These are phyloP conservation scores for Castanopsis chinensis DNA, from an alignment of 306 rosid species.

Conservation along the genomic window DNA sequence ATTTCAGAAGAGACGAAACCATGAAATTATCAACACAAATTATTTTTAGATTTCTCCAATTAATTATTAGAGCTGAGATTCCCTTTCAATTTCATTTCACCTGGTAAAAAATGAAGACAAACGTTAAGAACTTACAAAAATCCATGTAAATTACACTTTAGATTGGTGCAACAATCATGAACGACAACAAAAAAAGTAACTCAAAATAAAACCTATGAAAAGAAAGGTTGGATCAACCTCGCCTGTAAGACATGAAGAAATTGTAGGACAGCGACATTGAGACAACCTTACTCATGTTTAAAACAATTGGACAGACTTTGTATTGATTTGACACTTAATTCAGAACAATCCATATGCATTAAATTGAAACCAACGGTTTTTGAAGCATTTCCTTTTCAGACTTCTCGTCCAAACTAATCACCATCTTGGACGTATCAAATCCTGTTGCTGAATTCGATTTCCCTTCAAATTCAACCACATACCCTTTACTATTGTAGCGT, in stretches of 20 bases:
- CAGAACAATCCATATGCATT: background rate
- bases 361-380: slow-evolving; percentile 42
- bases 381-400: slow-evolving; percentile 38
- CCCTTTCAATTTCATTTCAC: too few species aligned
- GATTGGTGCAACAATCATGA: too few species aligned
- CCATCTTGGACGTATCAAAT: slow-evolving; percentile 44
- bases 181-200: too few species aligned
- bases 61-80: too few species aligned
- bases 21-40: too few species aligned
- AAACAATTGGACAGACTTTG: too few species aligned
- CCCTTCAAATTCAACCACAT: slow-evolving; percentile 31
- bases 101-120: too few species aligned
- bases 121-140: too few species aligned
- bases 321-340: background rate
- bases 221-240: background rate
- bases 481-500: slow-evolving; percentile 8
- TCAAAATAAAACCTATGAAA: background rate
- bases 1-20: too few species aligned
- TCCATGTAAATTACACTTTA: too few species aligned
- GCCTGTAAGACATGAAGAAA: background rate
- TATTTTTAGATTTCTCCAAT: too few species aligned
- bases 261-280: background rate
- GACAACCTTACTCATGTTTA: background rate
- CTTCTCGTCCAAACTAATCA: slow-evolving; percentile 30
- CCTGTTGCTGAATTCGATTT: background rate